These are phyloP conservation scores for Aspergillus cristatus DNA, from an alignment of 495 filamentous ascomycete genomes.

Conservation along the genomic window DNA sequence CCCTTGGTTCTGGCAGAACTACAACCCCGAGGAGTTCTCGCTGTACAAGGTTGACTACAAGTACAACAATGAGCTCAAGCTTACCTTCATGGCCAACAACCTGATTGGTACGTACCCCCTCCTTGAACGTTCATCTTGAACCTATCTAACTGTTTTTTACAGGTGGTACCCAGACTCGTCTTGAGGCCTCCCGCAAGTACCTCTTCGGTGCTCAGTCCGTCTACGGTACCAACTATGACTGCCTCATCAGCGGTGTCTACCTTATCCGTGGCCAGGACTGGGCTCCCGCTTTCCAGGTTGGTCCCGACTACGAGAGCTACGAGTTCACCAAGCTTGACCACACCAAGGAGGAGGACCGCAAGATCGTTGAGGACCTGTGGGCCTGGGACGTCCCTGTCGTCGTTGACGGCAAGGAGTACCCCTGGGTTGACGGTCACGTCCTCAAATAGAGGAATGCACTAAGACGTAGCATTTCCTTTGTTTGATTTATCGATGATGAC, in stretches of 20 bases:
- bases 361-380: constrained; percentile 82
- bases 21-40: constrained; percentile 87
- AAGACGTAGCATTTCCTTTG: constrained; percentile 8
- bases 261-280: constrained; percentile 86
- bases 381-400: constrained; percentile 73
- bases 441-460: constrained; percentile 73
- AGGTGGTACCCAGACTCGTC: constrained; percentile 94
- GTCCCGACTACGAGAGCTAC: constrained; percentile 96
- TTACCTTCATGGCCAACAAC: constrained; percentile 97
- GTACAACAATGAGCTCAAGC: constrained; percentile 95
- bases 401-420: constrained; percentile 71
- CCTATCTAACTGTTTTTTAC: no score
- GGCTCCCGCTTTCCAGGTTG: constrained; percentile 84
- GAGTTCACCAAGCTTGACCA: constrained; percentile 91
- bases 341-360: constrained; percentile 69
- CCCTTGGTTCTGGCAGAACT: constrained; percentile 98
- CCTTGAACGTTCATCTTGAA: no score
- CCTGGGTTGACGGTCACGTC: constrained; percentile 83
- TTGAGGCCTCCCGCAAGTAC: constrained; percentile 97
- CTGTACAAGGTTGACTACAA: constrained; percentile 90
- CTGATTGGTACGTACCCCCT: constrained; percentile 69
- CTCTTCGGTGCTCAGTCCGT: constrained; percentile 89
- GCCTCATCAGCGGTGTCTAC: constrained; percentile 83
- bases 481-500: constrained; percentile 8
- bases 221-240: constrained; percentile 79